Base-by-base conservation (phyloP, 805 yeast species). In the Myxozyma melibiosi region DNA sequence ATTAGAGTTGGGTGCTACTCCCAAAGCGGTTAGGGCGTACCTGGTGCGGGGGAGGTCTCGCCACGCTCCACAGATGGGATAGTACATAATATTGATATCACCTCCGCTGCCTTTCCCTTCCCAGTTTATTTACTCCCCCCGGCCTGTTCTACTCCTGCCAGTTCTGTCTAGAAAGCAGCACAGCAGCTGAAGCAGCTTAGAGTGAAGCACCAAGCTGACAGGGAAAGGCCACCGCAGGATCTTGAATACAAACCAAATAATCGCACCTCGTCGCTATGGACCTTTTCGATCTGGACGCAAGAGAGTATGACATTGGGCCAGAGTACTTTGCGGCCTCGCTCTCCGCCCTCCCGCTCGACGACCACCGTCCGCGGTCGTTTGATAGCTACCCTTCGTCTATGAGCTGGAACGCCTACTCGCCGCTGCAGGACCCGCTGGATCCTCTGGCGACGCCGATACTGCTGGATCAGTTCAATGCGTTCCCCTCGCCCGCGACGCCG, bases 281-380 rank as follows among this genome's bases (percentile, higher is more conserved):
- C 40, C 41, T 50, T 22, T 50, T 50, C 24, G 53, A 45, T 16
- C 39, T 9, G 40, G 50, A 45, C 24, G 28, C 47, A 13, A 35
- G 37, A 35, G 47, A 27, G 47, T 43, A 30, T 40, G 50, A 33
- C 40, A 40, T 45, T 2, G 50, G 33, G 33, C 50, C 50, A 20
- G 50, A 45, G 40, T 45, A 45, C 41, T 45, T 45, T 14, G 45
- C 52, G n/a, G 52, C 43, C n/a, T 30, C 52, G 43, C 52, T 48
- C 44, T 48, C 27, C 20, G 27, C 43, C 30, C 52, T 25, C 11
- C 52, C 44, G 38, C 42, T 27, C 30, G 51, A 34, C 51, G 51
- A 46, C 51, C 42, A 46, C 41, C 42, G 42, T 16, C 50, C 55
- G 50, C 50, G 48, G 13, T 18, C 25, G 6, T 27, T 34, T 18